Evolutionary conservation across 148 eudicot species (phyloP).

Genomic region (Nepenthes mirabilis): DNA sequence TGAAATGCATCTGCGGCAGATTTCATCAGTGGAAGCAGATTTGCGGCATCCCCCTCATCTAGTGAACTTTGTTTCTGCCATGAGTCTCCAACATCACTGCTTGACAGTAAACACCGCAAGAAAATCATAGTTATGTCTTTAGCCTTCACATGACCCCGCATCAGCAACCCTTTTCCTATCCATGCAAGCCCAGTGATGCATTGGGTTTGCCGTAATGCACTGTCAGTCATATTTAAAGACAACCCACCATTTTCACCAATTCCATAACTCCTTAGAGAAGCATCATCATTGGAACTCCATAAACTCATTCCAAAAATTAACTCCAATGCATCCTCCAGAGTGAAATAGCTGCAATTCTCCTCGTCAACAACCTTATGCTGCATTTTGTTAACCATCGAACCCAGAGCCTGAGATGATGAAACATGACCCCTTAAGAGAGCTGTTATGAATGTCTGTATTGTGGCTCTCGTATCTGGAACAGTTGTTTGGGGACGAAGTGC

Average conservation of each 20-base stretch:
- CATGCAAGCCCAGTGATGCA: conserved; percentile 62
- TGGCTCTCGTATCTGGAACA: conserved; percentile 25
- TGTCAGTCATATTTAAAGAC: conserved; percentile 8
- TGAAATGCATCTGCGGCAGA: conserved; percentile 84
- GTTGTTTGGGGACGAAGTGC: conserved; percentile 63
- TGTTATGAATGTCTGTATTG: conserved; percentile 31
- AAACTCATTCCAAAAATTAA: conserved; percentile 25
- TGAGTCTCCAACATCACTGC: conserved; percentile 14
- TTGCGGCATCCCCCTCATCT: conserved; percentile 18
- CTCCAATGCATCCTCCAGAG: conserved; percentile 54
- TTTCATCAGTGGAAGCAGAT: conserved; percentile 23
- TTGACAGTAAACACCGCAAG: conserved; percentile 42
- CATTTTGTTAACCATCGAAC: conserved; percentile 77
- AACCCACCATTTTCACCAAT: conserved; percentile 16
- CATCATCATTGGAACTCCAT: conserved; percentile 18
- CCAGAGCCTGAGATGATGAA: conserved; percentile 90
- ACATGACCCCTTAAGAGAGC: conserved; percentile 44
- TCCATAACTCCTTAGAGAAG: conserved; percentile 14
- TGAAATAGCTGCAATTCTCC: conserved; percentile 18
- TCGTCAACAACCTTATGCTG: conserved; percentile 22
- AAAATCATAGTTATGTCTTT: conserved; percentile 58
- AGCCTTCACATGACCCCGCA: conserved; percentile 82
- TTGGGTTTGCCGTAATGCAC: conserved; percentile 19
- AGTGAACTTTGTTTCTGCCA: conserved; percentile 11
- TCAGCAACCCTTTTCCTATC: conserved; percentile 88